These are phyloP conservation scores for Metschnikowia borealis DNA, from an alignment of 805 yeast genomes.

Conservation along the genomic window DNA sequence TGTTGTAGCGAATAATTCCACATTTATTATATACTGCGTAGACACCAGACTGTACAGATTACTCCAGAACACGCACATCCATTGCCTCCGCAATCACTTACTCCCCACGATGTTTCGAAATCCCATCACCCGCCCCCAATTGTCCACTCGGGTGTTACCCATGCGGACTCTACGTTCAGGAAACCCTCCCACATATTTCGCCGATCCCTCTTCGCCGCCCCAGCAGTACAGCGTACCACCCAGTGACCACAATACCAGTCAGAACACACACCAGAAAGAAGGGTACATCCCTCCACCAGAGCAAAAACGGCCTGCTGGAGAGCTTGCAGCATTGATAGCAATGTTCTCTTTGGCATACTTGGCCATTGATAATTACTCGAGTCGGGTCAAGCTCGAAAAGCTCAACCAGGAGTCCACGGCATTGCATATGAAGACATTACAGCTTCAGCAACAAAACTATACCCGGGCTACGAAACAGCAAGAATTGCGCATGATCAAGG, in stretches of 20 bases:
- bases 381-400: conserved; percentile 37
- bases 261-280: not conserved
- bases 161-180: not conserved
- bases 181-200: conserved; percentile 10
- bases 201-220: conserved; percentile 12
- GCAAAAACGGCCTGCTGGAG: conserved; percentile 19
- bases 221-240: conserved; percentile 1
- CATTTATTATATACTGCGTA: not conserved
- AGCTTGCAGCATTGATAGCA: conserved; percentile 40
- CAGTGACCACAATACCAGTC: not conserved
- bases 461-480: conserved; percentile 48
- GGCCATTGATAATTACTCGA: conserved; percentile 49
- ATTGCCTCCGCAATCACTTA: not conserved
- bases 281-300: not conserved
- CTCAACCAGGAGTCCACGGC: conserved; percentile 32
- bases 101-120: not conserved
- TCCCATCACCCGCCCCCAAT: not conserved
- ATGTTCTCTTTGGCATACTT: conserved; percentile 43
- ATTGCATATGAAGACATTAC: conserved; percentile 34
- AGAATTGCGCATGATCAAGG: conserved; percentile 50
- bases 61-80: not conserved
- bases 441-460: conserved; percentile 46
- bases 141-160: not conserved
- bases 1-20: not conserved
- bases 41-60: not conserved